These are phyloP conservation scores for Aspergillus sojae DNA, from an alignment of 2,329 filamentous ascomycete genomes.

Conservation along the genomic window DNA sequence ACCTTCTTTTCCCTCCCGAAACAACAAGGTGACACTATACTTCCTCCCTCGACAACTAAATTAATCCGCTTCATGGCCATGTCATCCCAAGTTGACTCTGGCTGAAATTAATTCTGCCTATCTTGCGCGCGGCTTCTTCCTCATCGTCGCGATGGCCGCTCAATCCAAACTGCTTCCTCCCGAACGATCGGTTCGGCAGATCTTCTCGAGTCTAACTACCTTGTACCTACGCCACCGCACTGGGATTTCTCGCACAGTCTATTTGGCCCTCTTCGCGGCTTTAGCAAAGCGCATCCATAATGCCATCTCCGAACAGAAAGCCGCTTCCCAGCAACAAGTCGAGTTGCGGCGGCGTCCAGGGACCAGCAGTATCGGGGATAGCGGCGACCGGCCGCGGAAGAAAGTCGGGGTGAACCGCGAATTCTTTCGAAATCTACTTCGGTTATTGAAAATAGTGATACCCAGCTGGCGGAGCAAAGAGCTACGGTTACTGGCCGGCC, in stretches of 20 bases:
- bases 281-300: slow-evolving; percentile 85
- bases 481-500: slow-evolving; percentile 79
- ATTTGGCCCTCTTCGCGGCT: slow-evolving; percentile 77
- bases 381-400: slow-evolving; percentile 55
- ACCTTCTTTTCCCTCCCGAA: background rate
- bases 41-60: background rate
- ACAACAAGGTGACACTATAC: background rate
- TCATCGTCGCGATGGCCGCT: slow-evolving; percentile 62
- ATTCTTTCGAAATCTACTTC: slow-evolving; percentile 75
- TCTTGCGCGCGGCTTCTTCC: slow-evolving; percentile 11
- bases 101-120: slow-evolving; percentile 18
- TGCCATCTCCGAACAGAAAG: slow-evolving; percentile 91
- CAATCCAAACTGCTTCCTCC: slow-evolving; percentile 72
- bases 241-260: slow-evolving; percentile 79
- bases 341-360: slow-evolving; percentile 59
- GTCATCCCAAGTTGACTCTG: slow-evolving; percentile 24
- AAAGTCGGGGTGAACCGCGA: slow-evolving; percentile 93
- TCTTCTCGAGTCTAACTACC: slow-evolving; percentile 67
- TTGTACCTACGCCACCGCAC: slow-evolving; percentile 80
- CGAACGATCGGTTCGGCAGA: slow-evolving; percentile 66
- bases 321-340: slow-evolving; percentile 70
- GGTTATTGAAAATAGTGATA: slow-evolving; percentile 82
- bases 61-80: slow-evolving; percentile 17
- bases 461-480: slow-evolving; percentile 90
- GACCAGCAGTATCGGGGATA: slow-evolving; percentile 41